Evolutionary conservation across 768 basidiomycete genomes (phyloP).

Genomic region (Lentinus brumalis): DNA sequence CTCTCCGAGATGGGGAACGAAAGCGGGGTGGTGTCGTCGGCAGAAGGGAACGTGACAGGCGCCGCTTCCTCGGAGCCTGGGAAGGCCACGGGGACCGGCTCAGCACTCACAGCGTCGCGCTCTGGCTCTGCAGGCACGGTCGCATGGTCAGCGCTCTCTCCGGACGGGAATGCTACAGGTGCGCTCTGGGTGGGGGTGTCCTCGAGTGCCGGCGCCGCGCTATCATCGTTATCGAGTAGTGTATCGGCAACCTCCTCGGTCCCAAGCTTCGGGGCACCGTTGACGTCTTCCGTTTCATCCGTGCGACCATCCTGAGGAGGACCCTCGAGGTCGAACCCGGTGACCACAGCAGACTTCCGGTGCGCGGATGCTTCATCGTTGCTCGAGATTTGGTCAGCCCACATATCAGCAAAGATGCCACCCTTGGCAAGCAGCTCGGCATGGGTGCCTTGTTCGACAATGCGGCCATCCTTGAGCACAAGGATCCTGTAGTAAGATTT

Average conservation of each 20-base stretch:
- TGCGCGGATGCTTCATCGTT: constrained; percentile 51
- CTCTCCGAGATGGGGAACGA: constrained; percentile 37
- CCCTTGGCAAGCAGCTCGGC: constrained; percentile 71
- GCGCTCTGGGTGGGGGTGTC: neutral
- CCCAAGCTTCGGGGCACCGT: constrained; percentile 12
- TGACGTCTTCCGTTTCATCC: constrained; percentile 10
- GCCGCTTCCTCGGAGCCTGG: constrained; percentile 31
- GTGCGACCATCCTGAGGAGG: constrained; percentile 10
- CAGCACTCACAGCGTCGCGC: constrained; percentile 12
- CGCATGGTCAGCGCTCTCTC: constrained; percentile 15
- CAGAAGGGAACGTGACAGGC: constrained; percentile 37
- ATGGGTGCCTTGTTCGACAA: constrained; percentile 82
- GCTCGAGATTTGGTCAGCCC: constrained; percentile 80
- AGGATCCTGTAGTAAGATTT: constrained; percentile 60
- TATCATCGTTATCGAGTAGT: constrained; percentile 22
- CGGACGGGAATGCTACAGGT: constrained; percentile 20
- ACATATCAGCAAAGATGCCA: constrained; percentile 83
- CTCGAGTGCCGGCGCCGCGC: constrained; percentile 10
- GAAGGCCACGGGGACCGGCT: constrained; percentile 24
- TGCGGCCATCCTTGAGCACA: constrained; percentile 87
- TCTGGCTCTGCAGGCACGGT: constrained; percentile 8
- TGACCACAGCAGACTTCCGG: constrained; percentile 39
- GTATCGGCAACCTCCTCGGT: constrained; percentile 32
- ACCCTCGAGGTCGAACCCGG: constrained; percentile 46
- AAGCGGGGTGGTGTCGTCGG: constrained; percentile 31